These are phyloP conservation scores for Epichloe baconii DNA, from an alignment of 2,329 filamentous ascomycete genomes.

Conservation along the genomic window DNA sequence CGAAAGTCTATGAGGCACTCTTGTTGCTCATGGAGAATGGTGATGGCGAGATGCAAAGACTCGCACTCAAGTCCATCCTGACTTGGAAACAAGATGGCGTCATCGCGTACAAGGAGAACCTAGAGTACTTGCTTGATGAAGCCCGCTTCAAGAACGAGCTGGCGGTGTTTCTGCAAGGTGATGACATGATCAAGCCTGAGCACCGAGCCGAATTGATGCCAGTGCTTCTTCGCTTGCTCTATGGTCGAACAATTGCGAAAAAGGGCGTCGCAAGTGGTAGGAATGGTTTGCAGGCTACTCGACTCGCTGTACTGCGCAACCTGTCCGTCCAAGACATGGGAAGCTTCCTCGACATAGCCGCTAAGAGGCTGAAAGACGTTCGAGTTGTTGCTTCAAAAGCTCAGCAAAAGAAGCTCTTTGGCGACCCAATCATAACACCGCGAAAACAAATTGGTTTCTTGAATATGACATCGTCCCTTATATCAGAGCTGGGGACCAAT, in stretches of 20 bases:
- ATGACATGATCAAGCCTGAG: slow-evolving; percentile 56
- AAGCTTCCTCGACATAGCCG: slow-evolving; percentile 71
- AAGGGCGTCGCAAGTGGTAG: slow-evolving; percentile 65
- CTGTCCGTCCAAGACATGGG: slow-evolving; percentile 62
- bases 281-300: slow-evolving; percentile 67
- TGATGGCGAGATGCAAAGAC: slow-evolving; percentile 78
- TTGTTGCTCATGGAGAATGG: slow-evolving; percentile 72
- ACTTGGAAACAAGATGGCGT: slow-evolving; percentile 78
- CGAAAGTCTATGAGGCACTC: slow-evolving; percentile 64
- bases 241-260: slow-evolving; percentile 77
- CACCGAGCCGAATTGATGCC: slow-evolving; percentile 70
- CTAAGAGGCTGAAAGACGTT: slow-evolving; percentile 54
- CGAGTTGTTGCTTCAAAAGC: slow-evolving; percentile 38
- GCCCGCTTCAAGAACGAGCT: slow-evolving; percentile 86
- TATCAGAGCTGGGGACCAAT: slow-evolving; percentile 68
- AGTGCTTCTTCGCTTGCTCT: slow-evolving; percentile 73
- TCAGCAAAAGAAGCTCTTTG: slow-evolving; percentile 39
- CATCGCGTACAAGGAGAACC: slow-evolving; percentile 67
- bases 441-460: slow-evolving; percentile 83
- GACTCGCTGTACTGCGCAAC: slow-evolving; percentile 69
- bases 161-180: slow-evolving; percentile 71
- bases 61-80: slow-evolving; percentile 70
- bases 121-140: slow-evolving; percentile 81
- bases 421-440: slow-evolving; percentile 45
- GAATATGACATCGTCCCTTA: slow-evolving; percentile 80